phyloP scores from a whole-genome alignment of 169 alveolate species.

The Hammondia hammondi region DNA sequence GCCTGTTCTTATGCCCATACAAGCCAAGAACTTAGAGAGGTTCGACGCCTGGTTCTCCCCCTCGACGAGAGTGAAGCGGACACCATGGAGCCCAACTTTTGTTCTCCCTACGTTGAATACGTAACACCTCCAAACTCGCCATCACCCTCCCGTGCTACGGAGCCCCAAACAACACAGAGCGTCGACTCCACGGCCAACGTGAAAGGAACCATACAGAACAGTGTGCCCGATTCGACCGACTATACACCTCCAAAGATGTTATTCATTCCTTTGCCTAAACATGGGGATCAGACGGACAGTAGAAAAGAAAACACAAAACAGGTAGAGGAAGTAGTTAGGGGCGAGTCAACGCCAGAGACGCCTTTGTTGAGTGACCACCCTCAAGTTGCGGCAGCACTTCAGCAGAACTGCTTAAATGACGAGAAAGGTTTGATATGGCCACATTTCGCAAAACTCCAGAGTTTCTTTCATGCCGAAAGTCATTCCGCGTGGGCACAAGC shows the following conservation, averaged over 20 bases:
- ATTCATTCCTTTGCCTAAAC: neutral
- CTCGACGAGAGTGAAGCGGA: conserved; percentile 5
- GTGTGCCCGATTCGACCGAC: neutral
- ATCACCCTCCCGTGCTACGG: neutral
- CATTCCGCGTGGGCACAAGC: neutral
- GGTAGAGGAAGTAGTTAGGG: neutral
- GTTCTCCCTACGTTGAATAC: conserved; percentile 20
- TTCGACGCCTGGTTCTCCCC: conserved; percentile 10
- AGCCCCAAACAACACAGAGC: neutral
- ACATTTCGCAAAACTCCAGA: neutral
- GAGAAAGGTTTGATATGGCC: neutral
- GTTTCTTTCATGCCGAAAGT: neutral
- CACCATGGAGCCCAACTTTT: neutral
- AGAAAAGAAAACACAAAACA: neutral
- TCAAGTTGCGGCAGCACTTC: conserved; percentile 1
- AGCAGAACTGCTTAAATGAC: neutral
- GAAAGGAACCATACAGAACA: neutral
- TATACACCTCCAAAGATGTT: neutral
- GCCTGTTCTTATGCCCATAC: conserved; percentile 25
- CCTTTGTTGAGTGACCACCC: conserved; percentile 19
- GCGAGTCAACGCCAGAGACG: conserved; percentile 23
- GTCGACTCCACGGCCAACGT: neutral
- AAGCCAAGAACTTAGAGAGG: conserved; percentile 17
- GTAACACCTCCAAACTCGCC: neutral
- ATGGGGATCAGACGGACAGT: neutral